These are phyloP conservation scores for Cryphonectria japonica DNA, from an alignment of 2,329 filamentous ascomycete species.

Conservation along the genomic window DNA sequence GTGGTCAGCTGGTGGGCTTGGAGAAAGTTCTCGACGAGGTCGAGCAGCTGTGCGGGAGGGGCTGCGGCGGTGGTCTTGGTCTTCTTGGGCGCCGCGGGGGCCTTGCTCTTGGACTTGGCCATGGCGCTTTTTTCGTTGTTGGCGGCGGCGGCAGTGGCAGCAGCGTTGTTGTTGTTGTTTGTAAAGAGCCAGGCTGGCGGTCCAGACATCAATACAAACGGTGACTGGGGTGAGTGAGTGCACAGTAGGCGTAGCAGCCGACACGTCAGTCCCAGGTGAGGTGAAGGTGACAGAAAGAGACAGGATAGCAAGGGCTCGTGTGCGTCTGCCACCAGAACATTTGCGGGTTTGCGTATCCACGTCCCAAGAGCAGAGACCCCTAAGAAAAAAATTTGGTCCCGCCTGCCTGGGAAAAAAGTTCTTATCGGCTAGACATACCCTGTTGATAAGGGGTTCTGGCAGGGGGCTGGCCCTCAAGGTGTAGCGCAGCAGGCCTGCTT, in stretches of 20 bases:
- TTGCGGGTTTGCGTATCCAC: not conserved
- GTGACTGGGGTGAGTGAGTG: not conserved
- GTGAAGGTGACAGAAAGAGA: not conserved
- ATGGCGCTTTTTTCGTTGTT: conserved; percentile 30
- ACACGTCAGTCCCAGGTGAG: too few species aligned
- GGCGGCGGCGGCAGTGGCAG: not conserved
- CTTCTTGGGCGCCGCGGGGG: conserved; percentile 26
- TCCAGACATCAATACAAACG: conserved; percentile 26
- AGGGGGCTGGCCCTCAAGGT: not conserved
- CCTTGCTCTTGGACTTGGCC: conserved; percentile 31
- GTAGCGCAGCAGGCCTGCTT: too few species aligned
- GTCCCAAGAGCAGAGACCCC: not conserved
- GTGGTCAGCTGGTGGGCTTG: conserved; percentile 66
- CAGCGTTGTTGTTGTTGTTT: conserved; percentile 22
- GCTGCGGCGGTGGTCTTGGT: conserved; percentile 8
- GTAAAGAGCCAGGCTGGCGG: conserved; percentile 32
- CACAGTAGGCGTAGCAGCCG: not conserved
- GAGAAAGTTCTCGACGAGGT: conserved; percentile 69
- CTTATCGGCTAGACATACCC: not conserved
- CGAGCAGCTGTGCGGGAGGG: conserved; percentile 64
- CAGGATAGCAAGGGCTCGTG: not conserved
- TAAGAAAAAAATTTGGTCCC: not conserved
- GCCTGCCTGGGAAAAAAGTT: not conserved
- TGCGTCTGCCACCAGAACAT: not conserved
- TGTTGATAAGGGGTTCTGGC: not conserved